Base-by-base conservation (phyloP, 371 early-diverging fungal species). In the Dipsacomyces acuminosporus region DNA sequence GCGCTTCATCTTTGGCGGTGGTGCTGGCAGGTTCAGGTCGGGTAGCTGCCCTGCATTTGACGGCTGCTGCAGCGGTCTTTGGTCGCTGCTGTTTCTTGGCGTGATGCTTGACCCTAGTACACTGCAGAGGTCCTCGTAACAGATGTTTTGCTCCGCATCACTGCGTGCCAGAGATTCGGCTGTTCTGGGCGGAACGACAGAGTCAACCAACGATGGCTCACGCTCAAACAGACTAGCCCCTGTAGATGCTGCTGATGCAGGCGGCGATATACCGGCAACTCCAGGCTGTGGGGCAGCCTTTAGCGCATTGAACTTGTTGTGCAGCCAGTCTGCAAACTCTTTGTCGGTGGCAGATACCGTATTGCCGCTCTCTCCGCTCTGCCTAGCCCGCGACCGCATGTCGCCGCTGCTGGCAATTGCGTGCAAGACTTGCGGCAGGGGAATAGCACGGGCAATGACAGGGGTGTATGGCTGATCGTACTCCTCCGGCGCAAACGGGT, bases 261-360 rank as follows among this genome's bases (percentile, higher is more conserved):
- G 30, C 30, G 30, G 30, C 7, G 30, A 30, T 11, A 7, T 18
- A 3, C 57, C 62, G 9, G 41, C 53, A 35, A 53, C 40, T 11
- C 45, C 40, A 14, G 58, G 2, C 25, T 50, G 46, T n/a, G 58
- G 41, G 3, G 67, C 53, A 0, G 55, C 41, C 35, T 48, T 54
- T 35, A 54, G 48, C 18, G 58, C 38, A 51, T 67, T 67, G 51
- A 67, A 67, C 21, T 59, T 63, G 6, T 58, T 41, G 18, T 58
- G 40, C 11, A 67, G 54, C 69, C 69, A 67, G 61, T 67, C 69
- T 23, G 63, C 63, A 50, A 67, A 67, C 48, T 57, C 63, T n/a
- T 45, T 8, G 41, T 67, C 63, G 18, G 30, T 11, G 30, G 30
- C 7, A 7, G 30, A 30, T 11, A 11, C 30, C 30, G 5, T 5